A percentile compares a stretch with the other conserved stretches of the same genome.
Conservation (phyloP, 345 rosid genomes). For the Leavenworthia alabamica region DNA sequence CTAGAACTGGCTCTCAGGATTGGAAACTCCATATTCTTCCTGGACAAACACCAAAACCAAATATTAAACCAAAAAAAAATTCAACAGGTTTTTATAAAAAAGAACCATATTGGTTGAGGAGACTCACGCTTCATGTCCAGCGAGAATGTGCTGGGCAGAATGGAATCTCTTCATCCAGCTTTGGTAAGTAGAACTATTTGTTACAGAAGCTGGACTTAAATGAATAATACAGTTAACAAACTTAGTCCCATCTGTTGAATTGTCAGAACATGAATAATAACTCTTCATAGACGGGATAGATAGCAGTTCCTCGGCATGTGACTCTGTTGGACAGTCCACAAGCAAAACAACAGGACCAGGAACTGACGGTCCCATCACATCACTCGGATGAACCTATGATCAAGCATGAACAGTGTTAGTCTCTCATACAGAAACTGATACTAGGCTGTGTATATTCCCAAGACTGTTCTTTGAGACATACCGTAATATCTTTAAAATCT, state of each 20-base stretch:
- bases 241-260: slow-evolving; percentile 38
- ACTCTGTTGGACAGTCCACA: slow-evolving; percentile 89
- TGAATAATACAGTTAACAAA: slow-evolving; percentile 73
- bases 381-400: slow-evolving; percentile 80
- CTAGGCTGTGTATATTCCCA: background rate
- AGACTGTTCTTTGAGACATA: slow-evolving; percentile 29
- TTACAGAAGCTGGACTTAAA: slow-evolving; percentile 72
- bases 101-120: slow-evolving; percentile 8
- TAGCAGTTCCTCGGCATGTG: slow-evolving; percentile 56
- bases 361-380: slow-evolving; percentile 90
- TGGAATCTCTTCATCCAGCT: slow-evolving; percentile 82
- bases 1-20: slow-evolving; percentile 77
- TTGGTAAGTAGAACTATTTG: slow-evolving; percentile 49
- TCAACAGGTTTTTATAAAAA: background rate
- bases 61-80: background rate
- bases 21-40: slow-evolving; percentile 82
- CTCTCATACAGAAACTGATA: background rate
- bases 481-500: slow-evolving; percentile 57
- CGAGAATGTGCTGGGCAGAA: slow-evolving; percentile 75
- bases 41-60: slow-evolving; percentile 28
- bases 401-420: slow-evolving; percentile 7
- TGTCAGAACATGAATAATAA: slow-evolving; percentile 42
- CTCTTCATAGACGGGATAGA: slow-evolving; percentile 40
- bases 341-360: slow-evolving; percentile 86
- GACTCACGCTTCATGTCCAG: slow-evolving; percentile 78